These are phyloP conservation scores for Stellera chamaejasme DNA, from an alignment of 345 rosid species.

Conservation along the genomic window DNA sequence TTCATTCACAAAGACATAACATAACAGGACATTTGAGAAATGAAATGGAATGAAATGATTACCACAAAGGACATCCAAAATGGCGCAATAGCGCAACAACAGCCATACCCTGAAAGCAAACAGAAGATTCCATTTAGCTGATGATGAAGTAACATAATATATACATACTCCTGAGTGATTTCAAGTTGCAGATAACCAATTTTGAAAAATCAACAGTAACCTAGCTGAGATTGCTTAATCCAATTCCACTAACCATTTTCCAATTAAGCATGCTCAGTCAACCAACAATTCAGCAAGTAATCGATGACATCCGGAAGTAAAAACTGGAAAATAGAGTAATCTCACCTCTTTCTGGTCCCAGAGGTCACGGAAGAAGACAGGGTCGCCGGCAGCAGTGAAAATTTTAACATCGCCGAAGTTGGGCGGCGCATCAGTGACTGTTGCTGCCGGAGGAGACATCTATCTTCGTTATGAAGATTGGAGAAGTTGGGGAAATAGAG, in stretches of 20 bases:
- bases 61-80: slow-evolving; percentile 92
- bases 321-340: neutral
- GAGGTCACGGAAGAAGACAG: slow-evolving; percentile 57
- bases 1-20: neutral
- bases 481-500: too few species aligned
- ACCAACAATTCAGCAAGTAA: too few species aligned
- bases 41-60: slow-evolving; percentile 6
- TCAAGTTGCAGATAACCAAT: too few species aligned
- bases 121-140: neutral
- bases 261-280: too few species aligned
- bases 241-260: too few species aligned
- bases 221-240: too few species aligned
- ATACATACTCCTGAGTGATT: too few species aligned
- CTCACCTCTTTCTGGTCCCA: slow-evolving; percentile 82
- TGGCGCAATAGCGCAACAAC: slow-evolving; percentile 85
- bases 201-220: too few species aligned
- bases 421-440: slow-evolving; percentile 21
- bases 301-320: too few species aligned
- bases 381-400: slow-evolving; percentile 55
- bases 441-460: too few species aligned
- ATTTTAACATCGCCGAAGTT: slow-evolving; percentile 43
- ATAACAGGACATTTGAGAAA: neutral
- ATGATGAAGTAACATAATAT: neutral
- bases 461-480: too few species aligned
- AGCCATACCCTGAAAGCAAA: slow-evolving; percentile 48